Conservation (phyloP, 805 yeast genomes). For the Sugiyamaella qingdaonensis region DNA sequence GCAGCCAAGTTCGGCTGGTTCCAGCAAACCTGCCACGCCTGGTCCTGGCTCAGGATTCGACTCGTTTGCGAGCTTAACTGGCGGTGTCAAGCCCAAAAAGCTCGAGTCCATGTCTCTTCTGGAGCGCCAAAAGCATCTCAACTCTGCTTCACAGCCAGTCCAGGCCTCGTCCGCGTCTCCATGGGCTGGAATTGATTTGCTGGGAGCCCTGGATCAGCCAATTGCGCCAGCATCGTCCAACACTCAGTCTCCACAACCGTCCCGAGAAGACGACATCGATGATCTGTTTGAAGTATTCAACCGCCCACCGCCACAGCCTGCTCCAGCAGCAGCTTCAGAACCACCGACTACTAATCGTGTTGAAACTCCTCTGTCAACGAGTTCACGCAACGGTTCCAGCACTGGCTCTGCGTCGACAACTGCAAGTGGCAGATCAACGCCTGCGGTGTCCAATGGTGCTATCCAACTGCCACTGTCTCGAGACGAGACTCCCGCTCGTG, state of each 20-base stretch:
- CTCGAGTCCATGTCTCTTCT: slow-evolving; percentile 29
- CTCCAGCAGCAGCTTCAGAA: background rate
- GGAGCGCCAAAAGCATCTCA: slow-evolving; percentile 26
- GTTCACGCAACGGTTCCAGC: background rate
- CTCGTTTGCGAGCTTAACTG: slow-evolving; percentile 23
- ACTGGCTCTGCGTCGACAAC: background rate
- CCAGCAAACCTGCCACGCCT: slow-evolving; percentile 7
- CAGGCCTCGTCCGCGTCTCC: slow-evolving; percentile 7
- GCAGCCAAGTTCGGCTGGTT: slow-evolving; percentile 2
- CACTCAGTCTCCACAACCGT: background rate
- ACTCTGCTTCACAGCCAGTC: slow-evolving; percentile 6
- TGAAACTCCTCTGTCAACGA: background rate
- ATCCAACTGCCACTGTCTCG: background rate
- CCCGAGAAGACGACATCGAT: slow-evolving; percentile 13
- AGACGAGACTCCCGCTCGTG: background rate
- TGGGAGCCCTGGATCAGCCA: slow-evolving; percentile 14
- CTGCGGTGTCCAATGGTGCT: background rate
- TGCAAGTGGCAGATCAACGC: background rate
- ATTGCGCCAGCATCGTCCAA: background rate
- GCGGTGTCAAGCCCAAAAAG: slow-evolving; percentile 17
- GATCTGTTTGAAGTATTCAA: slow-evolving; percentile 26
- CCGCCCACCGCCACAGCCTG: slow-evolving; percentile 12
- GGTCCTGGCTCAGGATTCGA: slow-evolving; percentile 3
- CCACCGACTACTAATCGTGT: background rate
- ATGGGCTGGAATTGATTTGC: slow-evolving; percentile 30